Evolutionary conservation across 2,329 filamentous ascomycete genomes (phyloP).

Genomic region (Trematosphaeria pertusa): DNA sequence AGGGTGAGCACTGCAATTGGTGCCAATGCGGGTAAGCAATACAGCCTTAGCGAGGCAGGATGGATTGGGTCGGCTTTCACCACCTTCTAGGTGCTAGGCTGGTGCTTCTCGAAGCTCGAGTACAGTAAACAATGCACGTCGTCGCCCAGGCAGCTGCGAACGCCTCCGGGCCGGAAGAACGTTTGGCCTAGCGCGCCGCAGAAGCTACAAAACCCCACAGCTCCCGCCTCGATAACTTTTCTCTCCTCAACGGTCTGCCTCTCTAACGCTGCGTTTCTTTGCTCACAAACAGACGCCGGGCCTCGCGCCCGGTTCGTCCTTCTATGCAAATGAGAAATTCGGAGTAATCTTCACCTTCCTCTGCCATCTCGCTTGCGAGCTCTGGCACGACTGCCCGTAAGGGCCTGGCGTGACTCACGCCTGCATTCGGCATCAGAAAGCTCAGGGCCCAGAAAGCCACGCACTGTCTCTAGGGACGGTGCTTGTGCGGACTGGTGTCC

Average conservation of each 20-base stretch:
- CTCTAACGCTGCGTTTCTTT: constrained; percentile 95
- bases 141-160: too few species aligned
- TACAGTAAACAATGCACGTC: too few species aligned
- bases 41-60: too few species aligned
- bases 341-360: constrained; percentile 86
- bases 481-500: constrained; percentile 51
- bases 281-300: constrained; percentile 73
- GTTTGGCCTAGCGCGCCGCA: constrained; percentile 24
- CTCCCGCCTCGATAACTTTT: constrained; percentile 45
- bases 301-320: constrained; percentile 30
- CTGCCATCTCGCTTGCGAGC: constrained; percentile 46
- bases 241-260: constrained; percentile 76
- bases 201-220: constrained; percentile 43
- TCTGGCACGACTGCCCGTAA: constrained; percentile 73
- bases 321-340: constrained; percentile 93
- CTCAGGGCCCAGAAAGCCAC: constrained; percentile 63
- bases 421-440: constrained; percentile 92
- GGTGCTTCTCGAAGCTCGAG: too few species aligned
- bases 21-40: too few species aligned
- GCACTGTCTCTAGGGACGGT: constrained; percentile 37
- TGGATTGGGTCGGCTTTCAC: too few species aligned
- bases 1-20: too few species aligned
- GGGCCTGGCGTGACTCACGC: constrained; percentile 85
- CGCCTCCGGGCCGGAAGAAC: constrained; percentile 13
- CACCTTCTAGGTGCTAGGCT: too few species aligned